Base-by-base conservation (phyloP, 1,284 basidiomycete genomes). In the Melampsora occidentalis region DNA sequence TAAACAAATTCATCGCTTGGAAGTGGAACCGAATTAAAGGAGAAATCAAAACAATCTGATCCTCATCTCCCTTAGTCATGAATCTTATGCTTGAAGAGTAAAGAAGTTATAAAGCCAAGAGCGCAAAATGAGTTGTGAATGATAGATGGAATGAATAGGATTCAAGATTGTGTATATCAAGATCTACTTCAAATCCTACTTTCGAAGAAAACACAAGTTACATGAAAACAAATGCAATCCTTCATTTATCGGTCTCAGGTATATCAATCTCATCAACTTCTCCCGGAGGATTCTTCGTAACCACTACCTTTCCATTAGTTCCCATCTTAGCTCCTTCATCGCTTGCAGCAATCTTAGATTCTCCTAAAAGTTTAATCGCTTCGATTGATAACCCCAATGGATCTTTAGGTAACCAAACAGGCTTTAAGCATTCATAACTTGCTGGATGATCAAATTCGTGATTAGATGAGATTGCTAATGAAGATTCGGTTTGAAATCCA, bases 331-430 rank as follows among this genome's bases (percentile, higher is more conserved):
- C 90, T 78, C 88, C 85, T 73, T 83, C 80, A 53, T 84, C 84
- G 42, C 87, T 88, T 25, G 87, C 87, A 78, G 85, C 83, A 22
- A 95, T 86, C 0, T 89, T 90, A 10, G 83, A 84, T 65, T 86
- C 86, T 77, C 81, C 81, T 81, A 90, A 89, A 78, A 84, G 87
- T 77, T 83, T 81, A 79, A 87, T 87, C 84, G 93, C 91, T 78
- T 87, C 88, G 77, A 86, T 85, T 14, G 84, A 87, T 65, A 93
- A 80, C 0, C 91, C 91, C 4, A 90, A 84, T 62, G 85, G 82
- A 80, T 95, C 92, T 65, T 83, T 82, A 16, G 93, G 91, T 69
- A 96, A 83, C 94, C 94, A 97, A 51, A 97, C 84, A 0, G 66
- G 51, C 91, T 61, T 89, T 88, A 69, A 77, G 10, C 69, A 71